phyloP scores from a whole-genome alignment of 2,329 filamentous ascomycete genomes.

The Aspergillus niger region DNA sequence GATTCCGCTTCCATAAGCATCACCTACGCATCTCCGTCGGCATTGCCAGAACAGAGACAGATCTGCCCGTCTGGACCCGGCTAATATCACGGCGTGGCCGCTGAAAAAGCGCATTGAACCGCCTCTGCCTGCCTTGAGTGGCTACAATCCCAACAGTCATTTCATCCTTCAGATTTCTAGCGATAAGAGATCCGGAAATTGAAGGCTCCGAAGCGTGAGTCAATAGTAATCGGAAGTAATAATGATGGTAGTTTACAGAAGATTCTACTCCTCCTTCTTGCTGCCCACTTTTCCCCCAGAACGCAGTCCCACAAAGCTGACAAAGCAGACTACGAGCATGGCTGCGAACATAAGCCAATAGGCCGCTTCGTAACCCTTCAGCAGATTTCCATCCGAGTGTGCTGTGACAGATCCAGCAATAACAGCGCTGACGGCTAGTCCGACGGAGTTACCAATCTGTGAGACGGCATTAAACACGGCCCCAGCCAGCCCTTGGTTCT shows the following conservation, averaged over 20 bases:
- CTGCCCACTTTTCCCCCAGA: constrained; percentile 5
- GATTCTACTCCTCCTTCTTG: constrained; percentile 8
- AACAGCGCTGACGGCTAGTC: constrained; percentile 52
- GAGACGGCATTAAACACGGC: constrained; percentile 61
- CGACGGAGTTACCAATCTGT: constrained; percentile 58
- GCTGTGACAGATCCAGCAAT: constrained; percentile 47
- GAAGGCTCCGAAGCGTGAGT: background rate
- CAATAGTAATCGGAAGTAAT: too few relatives aligned
- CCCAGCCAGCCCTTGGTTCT: constrained; percentile 60
- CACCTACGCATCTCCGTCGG: background rate
- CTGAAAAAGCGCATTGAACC: background rate
- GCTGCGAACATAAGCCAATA: constrained; percentile 15
- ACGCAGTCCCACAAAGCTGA: constrained; percentile 7
- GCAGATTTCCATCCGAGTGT: constrained; percentile 23
- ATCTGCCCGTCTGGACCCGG: background rate
- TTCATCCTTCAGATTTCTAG: background rate
- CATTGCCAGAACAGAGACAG: background rate
- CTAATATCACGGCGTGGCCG: background rate
- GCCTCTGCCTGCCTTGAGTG: background rate
- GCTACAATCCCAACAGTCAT: background rate
- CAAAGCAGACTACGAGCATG: constrained; percentile 9
- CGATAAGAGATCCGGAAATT: background rate
- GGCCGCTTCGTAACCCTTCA: constrained; percentile 7
- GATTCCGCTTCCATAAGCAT: background rate
- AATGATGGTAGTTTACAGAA: background rate